Percentiles rank a stretch among this genome's conserved stretches.
These are phyloP conservation scores for Purshia tridentata DNA, from an alignment of 306 rosid genomes.

Conservation along the genomic window DNA sequence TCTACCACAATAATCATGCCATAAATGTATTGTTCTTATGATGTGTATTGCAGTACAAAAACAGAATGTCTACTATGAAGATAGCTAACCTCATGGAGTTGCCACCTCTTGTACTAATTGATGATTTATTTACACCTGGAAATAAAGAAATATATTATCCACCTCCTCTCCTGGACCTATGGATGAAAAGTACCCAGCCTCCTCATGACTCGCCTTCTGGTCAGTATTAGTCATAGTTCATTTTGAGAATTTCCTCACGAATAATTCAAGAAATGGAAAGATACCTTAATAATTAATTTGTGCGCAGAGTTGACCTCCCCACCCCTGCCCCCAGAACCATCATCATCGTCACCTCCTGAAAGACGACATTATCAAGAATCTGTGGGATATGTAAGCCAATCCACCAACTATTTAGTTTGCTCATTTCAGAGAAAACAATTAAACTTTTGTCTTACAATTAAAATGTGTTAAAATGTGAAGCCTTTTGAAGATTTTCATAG, in stretches of 20 bases:
- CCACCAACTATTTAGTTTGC: conserved; percentile 18
- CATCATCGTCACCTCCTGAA: conserved; percentile 43
- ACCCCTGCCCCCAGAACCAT: conserved; percentile 56
- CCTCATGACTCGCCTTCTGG: conserved; percentile 66
- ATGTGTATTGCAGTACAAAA: conserved; percentile 37
- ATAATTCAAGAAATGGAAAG: not conserved
- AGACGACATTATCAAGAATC: conserved; percentile 37
- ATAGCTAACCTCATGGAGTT: conserved; percentile 63
- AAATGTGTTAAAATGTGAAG: conserved; percentile 42
- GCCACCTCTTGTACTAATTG: conserved; percentile 61
- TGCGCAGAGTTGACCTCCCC: conserved; percentile 50
- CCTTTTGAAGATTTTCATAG: conserved; percentile 49
- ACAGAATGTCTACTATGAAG: conserved; percentile 46
- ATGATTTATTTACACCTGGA: conserved; percentile 46
- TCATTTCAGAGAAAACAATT: conserved; percentile 7
- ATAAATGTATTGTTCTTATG: conserved; percentile 2
- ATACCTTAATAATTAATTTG: conserved; percentile 11
- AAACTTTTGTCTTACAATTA: conserved; percentile 22
- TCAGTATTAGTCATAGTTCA: conserved; percentile 27
- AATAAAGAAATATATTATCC: conserved; percentile 65
- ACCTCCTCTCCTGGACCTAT: conserved; percentile 55
- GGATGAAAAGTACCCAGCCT: conserved; percentile 57
- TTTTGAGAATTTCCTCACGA: not conserved
- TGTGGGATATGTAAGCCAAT: conserved; percentile 46
- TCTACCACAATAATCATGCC: conserved; percentile 9